Base-by-base conservation (phyloP, 805 yeast genomes). In the Cephaloascus albidus region DNA sequence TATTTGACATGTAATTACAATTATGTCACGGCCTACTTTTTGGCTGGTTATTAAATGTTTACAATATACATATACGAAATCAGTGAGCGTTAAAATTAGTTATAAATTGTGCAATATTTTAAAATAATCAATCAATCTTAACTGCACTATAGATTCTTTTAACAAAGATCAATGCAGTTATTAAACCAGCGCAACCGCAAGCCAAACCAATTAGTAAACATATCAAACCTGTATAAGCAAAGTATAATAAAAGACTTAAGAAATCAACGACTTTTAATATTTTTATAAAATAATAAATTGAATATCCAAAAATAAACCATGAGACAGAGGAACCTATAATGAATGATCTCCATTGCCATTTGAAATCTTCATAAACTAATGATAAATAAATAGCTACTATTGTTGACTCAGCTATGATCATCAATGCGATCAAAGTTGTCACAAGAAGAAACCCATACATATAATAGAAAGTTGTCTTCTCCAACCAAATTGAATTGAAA, bases 321-420 rank as follows among this genome's bases (percentile, higher is more conserved):
- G 87, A 86, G 36, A 85, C 72, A 41, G 89, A 77, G 3, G 67
- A 54, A 3, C 94, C 85, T 20, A 79, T 75, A 39, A 76, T 56
- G 57, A 85, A 86, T 10, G 87, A 67, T 47, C 80, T 69, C 95
- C 95, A 86, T 53, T 85, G 85, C 96, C 96, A 88, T 47, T 70
- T 62, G 37, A 74, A 73, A 51, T 74, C 72, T 38, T 72, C 74
- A 47, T 73, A 63, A 18, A 68, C 66, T 49, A 86, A 65, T 35
- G 81, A 70, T 34, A 82, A 53, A 51, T 81, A 86, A 8, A 81
- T 70, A 4, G 83, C 77, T 34, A 86, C 75, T 18, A 86, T 69
- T 6, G 89, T 76, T 39, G 83, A 74, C 56, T 86, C 95, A 32
- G 76, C 62, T 17, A 85, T 77, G 12, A 84, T 78, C 28, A 83